phyloP scores from a whole-genome alignment of 192 early-diverging fungal genomes.

The Spizellomyces punctatus region DNA sequence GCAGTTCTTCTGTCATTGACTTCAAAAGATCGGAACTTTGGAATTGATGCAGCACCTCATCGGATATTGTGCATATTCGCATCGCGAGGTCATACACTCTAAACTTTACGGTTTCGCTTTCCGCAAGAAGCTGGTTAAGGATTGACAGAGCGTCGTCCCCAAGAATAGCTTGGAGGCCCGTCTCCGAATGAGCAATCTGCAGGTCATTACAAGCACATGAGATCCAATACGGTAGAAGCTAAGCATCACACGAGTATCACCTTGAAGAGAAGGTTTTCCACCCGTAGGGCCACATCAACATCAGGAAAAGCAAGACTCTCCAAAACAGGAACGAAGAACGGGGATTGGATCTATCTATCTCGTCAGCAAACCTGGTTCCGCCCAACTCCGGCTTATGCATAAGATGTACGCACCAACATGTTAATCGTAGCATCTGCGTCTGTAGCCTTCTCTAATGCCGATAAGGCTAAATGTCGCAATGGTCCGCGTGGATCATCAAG shows the following conservation, averaged over 20 bases:
- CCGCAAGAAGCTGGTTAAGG: slow-evolving; percentile 21
- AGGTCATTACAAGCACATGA: not conserved
- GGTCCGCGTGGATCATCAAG: not conserved
- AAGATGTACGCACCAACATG: slow-evolving; percentile 22
- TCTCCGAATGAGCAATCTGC: slow-evolving; percentile 14
- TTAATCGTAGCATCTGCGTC: slow-evolving; percentile 19
- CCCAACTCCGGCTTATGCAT: not conserved
- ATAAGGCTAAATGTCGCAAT: slow-evolving; percentile 44
- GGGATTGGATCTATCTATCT: slow-evolving; percentile 8
- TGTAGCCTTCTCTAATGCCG: slow-evolving; percentile 49
- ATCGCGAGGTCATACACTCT: slow-evolving; percentile 52
- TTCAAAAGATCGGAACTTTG: slow-evolving; percentile 40
- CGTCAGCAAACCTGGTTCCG: not conserved
- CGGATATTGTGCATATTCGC: slow-evolving; percentile 39
- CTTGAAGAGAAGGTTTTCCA: slow-evolving; percentile 36
- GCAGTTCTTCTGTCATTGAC: slow-evolving; percentile 35
- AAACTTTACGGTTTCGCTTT: slow-evolving; percentile 45
- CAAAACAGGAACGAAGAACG: slow-evolving; percentile 8
- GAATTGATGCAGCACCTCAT: slow-evolving; percentile 31
- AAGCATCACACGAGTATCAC: slow-evolving; percentile 14
- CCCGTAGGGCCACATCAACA: slow-evolving; percentile 30
- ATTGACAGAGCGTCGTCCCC: slow-evolving; percentile 15
- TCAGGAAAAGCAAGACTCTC: slow-evolving; percentile 9
- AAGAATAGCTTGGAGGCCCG: slow-evolving; percentile 26
- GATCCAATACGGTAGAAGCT: too few relatives aligned